These are phyloP conservation scores for Nyctanthes arbortristis DNA, from an alignment of 257 asterid genomes.

Conservation along the genomic window DNA sequence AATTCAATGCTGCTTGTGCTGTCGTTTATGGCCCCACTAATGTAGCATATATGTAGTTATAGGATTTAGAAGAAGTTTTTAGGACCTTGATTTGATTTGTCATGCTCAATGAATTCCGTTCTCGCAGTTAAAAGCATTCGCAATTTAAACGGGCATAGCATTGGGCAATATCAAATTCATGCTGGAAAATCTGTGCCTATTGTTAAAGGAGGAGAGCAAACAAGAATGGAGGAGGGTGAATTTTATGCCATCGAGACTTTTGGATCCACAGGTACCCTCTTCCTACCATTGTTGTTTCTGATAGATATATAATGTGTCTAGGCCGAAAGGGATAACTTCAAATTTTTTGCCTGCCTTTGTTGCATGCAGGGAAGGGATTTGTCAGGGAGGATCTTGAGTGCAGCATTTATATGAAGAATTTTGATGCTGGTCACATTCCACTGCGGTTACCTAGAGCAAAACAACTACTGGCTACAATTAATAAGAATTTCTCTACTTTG, in stretches of 20 bases:
- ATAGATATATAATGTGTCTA: slow-evolving; percentile 1
- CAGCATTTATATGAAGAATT: slow-evolving; percentile 98
- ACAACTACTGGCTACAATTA: slow-evolving; percentile 83
- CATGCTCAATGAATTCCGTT: slow-evolving; percentile 17
- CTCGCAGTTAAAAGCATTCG: slow-evolving; percentile 90
- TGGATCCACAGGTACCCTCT: slow-evolving; percentile 81
- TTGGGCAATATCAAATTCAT: slow-evolving; percentile 91
- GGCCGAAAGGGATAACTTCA: slow-evolving; percentile 1
- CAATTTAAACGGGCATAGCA: slow-evolving; percentile 94
- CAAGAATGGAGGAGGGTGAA: slow-evolving; percentile 99
- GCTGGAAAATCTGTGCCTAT: slow-evolving; percentile 99
- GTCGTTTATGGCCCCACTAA: neutral
- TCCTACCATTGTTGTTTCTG: neutral
- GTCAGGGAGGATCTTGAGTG: slow-evolving; percentile 98
- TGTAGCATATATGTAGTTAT: neutral
- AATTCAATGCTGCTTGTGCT: neutral
- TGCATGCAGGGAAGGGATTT: slow-evolving; percentile 75
- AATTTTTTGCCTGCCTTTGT: slow-evolving; percentile 10
- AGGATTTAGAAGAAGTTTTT: neutral
- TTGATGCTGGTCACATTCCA: slow-evolving; percentile 90
- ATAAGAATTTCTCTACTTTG: slow-evolving; percentile 86
- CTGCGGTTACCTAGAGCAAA: slow-evolving; percentile 91
- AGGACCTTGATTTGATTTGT: neutral
- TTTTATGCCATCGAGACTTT: slow-evolving; percentile 96
- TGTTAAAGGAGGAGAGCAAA: slow-evolving; percentile 97